A percentile compares a stretch with the other conserved stretches of the same genome.
Conservation (phyloP, 2,329 filamentous ascomycete genomes). For the Cordyceps cicadae region DNA sequence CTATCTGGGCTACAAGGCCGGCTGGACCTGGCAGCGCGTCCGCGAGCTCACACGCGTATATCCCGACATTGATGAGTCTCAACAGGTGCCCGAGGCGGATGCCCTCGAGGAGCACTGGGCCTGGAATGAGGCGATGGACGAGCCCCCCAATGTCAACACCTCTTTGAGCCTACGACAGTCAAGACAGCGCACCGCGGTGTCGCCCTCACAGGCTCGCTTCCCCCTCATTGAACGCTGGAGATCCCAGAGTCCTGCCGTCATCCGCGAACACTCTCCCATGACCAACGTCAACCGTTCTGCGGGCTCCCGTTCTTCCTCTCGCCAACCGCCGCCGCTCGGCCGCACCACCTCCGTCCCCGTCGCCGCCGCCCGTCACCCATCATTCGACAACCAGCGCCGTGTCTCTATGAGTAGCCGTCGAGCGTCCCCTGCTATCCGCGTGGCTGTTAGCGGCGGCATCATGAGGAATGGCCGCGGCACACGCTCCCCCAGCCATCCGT, state of each 20-base stretch:
- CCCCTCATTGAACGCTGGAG: slow-evolving; percentile 19
- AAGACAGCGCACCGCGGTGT: slow-evolving; percentile 31
- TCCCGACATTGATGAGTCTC: slow-evolving; percentile 34
- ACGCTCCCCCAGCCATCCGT: slow-evolving; percentile 47
- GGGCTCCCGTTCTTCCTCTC: slow-evolving; percentile 31
- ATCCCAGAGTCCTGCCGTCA: slow-evolving; percentile 24
- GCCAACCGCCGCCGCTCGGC: slow-evolving; percentile 33
- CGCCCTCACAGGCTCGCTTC: slow-evolving; percentile 24
- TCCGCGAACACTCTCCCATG: slow-evolving; percentile 34
- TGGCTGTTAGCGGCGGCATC: slow-evolving; percentile 22
- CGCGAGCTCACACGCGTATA: slow-evolving; percentile 53
- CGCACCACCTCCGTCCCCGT: slow-evolving; percentile 47
- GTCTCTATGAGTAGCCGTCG: slow-evolving; percentile 33
- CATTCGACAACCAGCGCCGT: slow-evolving; percentile 36
- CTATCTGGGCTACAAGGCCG: slow-evolving; percentile 39
- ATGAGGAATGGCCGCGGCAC: slow-evolving; percentile 43
- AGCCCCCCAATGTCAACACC: slow-evolving; percentile 37
- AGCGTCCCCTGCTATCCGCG: slow-evolving; percentile 24
- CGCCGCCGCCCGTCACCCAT: slow-evolving; percentile 27
- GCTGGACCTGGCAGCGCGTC: slow-evolving; percentile 65
- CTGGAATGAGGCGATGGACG: slow-evolving; percentile 58
- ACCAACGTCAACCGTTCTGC: slow-evolving; percentile 13
- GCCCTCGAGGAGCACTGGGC: slow-evolving; percentile 59
- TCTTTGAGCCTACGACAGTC: slow-evolving; percentile 33
- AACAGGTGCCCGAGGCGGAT: slow-evolving; percentile 51